phyloP scores from a whole-genome alignment of 257 asterid genomes.

The Asclepias syriaca region DNA sequence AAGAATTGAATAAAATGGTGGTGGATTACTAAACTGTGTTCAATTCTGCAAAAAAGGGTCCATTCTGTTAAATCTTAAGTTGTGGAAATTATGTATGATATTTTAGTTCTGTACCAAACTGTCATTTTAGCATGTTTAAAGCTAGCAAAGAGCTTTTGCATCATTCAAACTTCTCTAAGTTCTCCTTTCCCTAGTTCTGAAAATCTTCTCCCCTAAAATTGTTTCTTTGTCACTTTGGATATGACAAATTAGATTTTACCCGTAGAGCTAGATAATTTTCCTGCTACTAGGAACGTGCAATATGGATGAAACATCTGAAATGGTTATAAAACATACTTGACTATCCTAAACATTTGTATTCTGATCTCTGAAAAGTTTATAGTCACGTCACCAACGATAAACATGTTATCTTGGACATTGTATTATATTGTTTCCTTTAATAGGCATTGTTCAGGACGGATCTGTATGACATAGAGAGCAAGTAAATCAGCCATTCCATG shows the following conservation, averaged over 20 bases:
- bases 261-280: neutral
- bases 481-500: slow-evolving; percentile 17
- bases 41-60: neutral
- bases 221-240: neutral
- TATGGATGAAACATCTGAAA: neutral
- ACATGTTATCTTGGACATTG: neutral
- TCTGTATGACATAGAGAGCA: slow-evolving; percentile 40
- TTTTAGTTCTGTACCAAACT: neutral
- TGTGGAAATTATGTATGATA: neutral
- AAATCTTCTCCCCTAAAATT: neutral
- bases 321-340: neutral
- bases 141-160: neutral
- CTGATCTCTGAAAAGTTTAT: neutral
- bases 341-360: neutral
- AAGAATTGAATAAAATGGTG: neutral
- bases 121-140: neutral
- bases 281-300: neutral
- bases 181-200: neutral
- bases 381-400: no score
- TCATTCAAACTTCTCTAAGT: neutral
- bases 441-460: slow-evolving; percentile 29
- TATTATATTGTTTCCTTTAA: slow-evolving; percentile 20
- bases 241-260: neutral
- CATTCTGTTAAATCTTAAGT: neutral
- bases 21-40: neutral